Evolutionary conservation across 1,284 basidiomycete genomes (phyloP).

Genomic region (Mycosarcoma mackinlayi): DNA sequence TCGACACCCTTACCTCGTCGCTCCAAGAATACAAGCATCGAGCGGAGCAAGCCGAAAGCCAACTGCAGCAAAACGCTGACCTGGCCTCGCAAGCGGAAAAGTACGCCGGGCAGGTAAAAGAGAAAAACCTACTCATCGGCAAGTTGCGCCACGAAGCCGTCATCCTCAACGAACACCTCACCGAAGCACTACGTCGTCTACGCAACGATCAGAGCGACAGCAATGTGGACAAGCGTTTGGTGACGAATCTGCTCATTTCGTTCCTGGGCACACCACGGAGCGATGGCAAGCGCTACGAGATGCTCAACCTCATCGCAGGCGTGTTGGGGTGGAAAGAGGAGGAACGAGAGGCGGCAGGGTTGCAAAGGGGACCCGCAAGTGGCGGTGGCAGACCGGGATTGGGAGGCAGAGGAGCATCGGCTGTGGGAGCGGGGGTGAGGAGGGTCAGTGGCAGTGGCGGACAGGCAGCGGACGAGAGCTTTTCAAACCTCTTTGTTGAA

Average conservation of each 20-base stretch:
- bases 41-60: constrained; percentile 81
- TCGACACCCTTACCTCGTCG: constrained; percentile 77
- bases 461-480: constrained; percentile 53
- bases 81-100: constrained; percentile 9
- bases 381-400: neutral
- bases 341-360: constrained; percentile 89
- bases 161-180: constrained; percentile 94
- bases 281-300: constrained; percentile 95
- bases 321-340: constrained; percentile 89
- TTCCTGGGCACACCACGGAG: constrained; percentile 90
- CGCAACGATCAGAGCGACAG: constrained; percentile 84
- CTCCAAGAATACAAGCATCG: constrained; percentile 86
- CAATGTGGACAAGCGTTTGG: constrained; percentile 89
- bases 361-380: constrained; percentile 75
- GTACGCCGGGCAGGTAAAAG: constrained; percentile 83
- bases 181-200: constrained; percentile 92
- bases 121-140: constrained; percentile 89
- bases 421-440: neutral
- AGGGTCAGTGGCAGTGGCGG: neutral
- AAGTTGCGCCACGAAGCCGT: constrained; percentile 88
- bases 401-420: neutral
- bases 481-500: constrained; percentile 66
- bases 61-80: neutral
- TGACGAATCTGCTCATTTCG: constrained; percentile 92
- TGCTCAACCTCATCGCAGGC: constrained; percentile 86